Base-by-base conservation (phyloP, 1,139 yeast species). In the Blastobotrys ciferrii region DNA sequence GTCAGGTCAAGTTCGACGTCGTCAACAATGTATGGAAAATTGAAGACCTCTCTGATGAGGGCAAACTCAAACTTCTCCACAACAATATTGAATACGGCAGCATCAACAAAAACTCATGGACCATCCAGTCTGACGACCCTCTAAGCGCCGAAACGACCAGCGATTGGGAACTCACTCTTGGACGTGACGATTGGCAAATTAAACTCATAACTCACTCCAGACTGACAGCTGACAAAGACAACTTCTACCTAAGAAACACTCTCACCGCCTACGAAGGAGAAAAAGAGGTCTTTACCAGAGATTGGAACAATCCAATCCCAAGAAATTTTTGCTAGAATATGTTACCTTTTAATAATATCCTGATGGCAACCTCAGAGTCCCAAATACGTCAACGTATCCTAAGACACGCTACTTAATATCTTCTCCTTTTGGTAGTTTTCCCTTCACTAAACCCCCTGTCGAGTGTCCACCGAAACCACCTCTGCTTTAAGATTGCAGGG, bases 21-120 rank as follows among this genome's bases (percentile, higher is more conserved):
- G 31, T 43, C 17, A 43, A 32, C 17, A 23, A 43, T n/a, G 46
- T 20, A 11, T 43, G 46, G 46, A 32, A 31, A 14, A 43, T 43
- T 19, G 42, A 43, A 14, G 46, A 43, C 30, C 38, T 43, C 17
- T 43, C 46, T 9, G 46, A 43, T 23, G 46, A 43, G 31, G 46
- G 46, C 17, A 43, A 35, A 7, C 31, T 37, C 14, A 43, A 35
- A 17, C 42, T 43, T 3, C 39, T 38, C 9, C 23, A 33, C 19
- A 43, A 43, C 18, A 38, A 38, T 6, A 43, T 43, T 15, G 46
- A 43, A 35, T 33, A 33, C 18, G 46, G 46, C n/a, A 43, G 46
- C 12, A 35, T 33, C 11, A 43, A 43, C 20, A 37, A 30, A 18
- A 43, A 43, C 19, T 14, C n/a, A 17, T 43, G 46, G 46, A 23